A percentile compares a stretch with the other conserved stretches of the same genome.
Conservation (phyloP, 108 stramenopile species). For the Seminavis robusta region DNA sequence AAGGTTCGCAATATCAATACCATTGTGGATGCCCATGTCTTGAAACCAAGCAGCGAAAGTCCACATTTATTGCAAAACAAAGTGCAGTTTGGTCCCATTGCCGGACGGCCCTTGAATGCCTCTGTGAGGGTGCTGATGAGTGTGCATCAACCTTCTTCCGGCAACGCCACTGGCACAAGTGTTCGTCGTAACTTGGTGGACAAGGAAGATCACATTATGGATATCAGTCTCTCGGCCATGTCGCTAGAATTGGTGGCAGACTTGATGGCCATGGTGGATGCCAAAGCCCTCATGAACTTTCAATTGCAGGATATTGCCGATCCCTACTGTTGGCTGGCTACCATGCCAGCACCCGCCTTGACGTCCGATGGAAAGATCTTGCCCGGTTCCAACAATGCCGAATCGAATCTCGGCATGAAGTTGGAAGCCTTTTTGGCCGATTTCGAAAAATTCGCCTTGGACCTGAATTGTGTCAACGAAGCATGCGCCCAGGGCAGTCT, state of each 20-base stretch:
- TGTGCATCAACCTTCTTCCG: slow-evolving; percentile 33
- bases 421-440: slow-evolving; percentile 24
- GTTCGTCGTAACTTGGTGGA: slow-evolving; percentile 36
- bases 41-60: slow-evolving; percentile 14
- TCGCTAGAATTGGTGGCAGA: slow-evolving; percentile 19
- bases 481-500: slow-evolving; percentile 55
- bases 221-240: too few relatives aligned
- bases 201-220: too few relatives aligned
- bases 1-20: slow-evolving; percentile 38
- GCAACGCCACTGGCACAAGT: slow-evolving; percentile 49
- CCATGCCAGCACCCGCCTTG: slow-evolving; percentile 35
- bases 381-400: too few relatives aligned
- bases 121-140: slow-evolving; percentile 25
- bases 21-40: slow-evolving; percentile 34
- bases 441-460: slow-evolving; percentile 29
- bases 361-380: too few relatives aligned
- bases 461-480: slow-evolving; percentile 36
- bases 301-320: slow-evolving; percentile 57
- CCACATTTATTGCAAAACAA: neutral
- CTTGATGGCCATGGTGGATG: slow-evolving; percentile 40
- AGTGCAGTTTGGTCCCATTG: neutral
- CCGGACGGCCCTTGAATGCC: slow-evolving; percentile 45
- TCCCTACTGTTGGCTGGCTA: slow-evolving; percentile 59
- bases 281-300: slow-evolving; percentile 37
- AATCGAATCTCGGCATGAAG: slow-evolving; percentile 5